Base-by-base conservation (phyloP, 176 grass and related monocot species). In the Oryza meyeriana region DNA sequence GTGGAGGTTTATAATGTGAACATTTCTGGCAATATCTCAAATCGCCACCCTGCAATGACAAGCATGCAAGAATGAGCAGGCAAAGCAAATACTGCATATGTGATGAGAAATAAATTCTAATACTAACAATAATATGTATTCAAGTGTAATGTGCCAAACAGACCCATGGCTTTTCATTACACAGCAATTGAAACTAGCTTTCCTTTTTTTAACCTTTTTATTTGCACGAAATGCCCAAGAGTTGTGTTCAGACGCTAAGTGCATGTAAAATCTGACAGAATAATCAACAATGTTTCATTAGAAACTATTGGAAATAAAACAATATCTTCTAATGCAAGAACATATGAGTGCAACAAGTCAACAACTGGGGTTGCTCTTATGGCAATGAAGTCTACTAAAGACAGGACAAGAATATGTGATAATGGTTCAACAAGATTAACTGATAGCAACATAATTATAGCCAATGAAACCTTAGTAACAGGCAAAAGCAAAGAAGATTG, bases 1-100 rank as follows among this genome's bases (percentile, higher is more conserved):
- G 93, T 70, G 89, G 93, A 83, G 96, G 93, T 52, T 99, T 99
- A 87, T 93, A 95, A 75, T 90, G 89, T 20, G 87, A 95, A 81
- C 93, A 99, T 68, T 99, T 95, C 81, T 99, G 96, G 83, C 93
- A 98, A 72, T 93, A 95, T 85, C 96, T 95, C 85, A 99, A 85
- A 80, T 99, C 89, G 52, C 96, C 96, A 86, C 96, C 91, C 96
- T 99, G 72, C 59, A 92, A 85, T 84, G 50, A 78, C 64, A 83
- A n/a, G 22, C 18, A 68, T 61, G 61, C 27, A 47, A 31, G 12
- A 57, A 85, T 69, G 45, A 61, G 50, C 64, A 45, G 11, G 12
- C 27, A 20, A 50, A 85, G 17, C 61, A 64, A 11, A 26, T 65
- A 69, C 8, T 33, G 22, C 6, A 78, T 40, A 17, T 27, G 13